Evolutionary conservation across 176 grass and related monocot genomes (phyloP).

Genomic region (Triticum turgidum): DNA sequence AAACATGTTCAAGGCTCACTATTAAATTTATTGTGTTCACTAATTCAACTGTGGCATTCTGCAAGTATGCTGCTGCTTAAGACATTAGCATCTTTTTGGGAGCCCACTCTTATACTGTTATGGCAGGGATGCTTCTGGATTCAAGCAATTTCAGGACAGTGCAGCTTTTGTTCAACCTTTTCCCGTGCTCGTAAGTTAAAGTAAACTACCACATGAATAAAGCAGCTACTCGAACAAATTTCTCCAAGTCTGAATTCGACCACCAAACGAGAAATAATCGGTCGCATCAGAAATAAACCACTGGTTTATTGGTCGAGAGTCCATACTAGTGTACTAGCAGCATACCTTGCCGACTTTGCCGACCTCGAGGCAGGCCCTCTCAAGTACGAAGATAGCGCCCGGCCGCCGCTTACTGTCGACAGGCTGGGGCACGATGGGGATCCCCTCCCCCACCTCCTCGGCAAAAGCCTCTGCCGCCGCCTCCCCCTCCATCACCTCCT

Average conservation of each 20-base stretch:
- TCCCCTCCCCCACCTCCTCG: slow-evolving; percentile 31
- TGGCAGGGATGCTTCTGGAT: too few species aligned
- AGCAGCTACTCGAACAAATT: neutral
- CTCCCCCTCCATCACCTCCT: neutral
- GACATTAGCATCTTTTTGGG: too few species aligned
- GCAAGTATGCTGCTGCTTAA: too few species aligned
- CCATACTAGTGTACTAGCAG: neutral
- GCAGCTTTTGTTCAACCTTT: neutral
- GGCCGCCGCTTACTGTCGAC: slow-evolving; percentile 52
- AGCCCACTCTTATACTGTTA: too few species aligned
- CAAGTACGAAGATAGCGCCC: slow-evolving; percentile 82
- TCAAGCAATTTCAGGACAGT: too few species aligned
- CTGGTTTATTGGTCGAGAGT: too few species aligned
- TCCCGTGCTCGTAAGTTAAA: neutral
- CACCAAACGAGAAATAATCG: neutral
- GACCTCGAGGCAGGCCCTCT: slow-evolving; percentile 87
- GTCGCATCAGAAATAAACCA: neutral
- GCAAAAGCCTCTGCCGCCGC: slow-evolving; percentile 13
- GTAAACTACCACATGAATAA: neutral
- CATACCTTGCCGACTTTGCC: slow-evolving; percentile 96
- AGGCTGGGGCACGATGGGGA: slow-evolving; percentile 47
- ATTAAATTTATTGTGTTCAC: too few species aligned
- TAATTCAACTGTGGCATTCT: too few species aligned
- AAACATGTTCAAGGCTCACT: too few species aligned
- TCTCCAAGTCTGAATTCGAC: neutral